Conservation (phyloP, 306 rosid genomes). For the Sindora glabra region DNA sequence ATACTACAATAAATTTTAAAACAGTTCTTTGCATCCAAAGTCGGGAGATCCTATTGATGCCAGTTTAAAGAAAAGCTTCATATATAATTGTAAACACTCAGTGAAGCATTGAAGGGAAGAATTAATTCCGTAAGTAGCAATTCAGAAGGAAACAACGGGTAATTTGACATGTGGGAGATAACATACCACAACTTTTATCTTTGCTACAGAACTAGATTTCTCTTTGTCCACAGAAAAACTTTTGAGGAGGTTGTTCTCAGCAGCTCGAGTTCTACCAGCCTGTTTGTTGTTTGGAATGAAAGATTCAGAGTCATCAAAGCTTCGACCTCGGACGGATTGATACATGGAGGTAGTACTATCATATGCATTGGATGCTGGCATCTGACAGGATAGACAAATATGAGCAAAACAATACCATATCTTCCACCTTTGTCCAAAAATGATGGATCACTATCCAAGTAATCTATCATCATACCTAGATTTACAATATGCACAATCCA, state of each 20-base stretch:
- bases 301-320: slow-evolving; percentile 80
- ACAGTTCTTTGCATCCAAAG: background rate
- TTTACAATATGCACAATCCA: background rate
- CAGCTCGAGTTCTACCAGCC: slow-evolving; percentile 53
- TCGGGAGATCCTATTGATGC: background rate
- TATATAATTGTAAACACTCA: background rate
- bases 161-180: background rate
- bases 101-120: background rate
- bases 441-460: background rate
- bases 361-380: slow-evolving; percentile 45
- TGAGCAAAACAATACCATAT: slow-evolving; percentile 1
- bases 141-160: background rate
- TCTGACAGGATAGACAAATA: slow-evolving; percentile 36
- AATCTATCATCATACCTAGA: background rate
- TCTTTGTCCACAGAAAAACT: slow-evolving; percentile 79
- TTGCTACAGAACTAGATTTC: slow-evolving; percentile 81
- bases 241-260: slow-evolving; percentile 64
- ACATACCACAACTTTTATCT: slow-evolving; percentile 99
- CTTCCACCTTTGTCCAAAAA: background rate
- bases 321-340: slow-evolving; percentile 48
- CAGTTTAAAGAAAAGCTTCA: background rate
- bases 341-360: slow-evolving; percentile 36
- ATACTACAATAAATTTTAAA: background rate
- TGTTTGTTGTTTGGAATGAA: slow-evolving; percentile 52
- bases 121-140: background rate